Conservation (phyloP, 495 filamentous ascomycete genomes). For the Cairneyella variabilis region DNA sequence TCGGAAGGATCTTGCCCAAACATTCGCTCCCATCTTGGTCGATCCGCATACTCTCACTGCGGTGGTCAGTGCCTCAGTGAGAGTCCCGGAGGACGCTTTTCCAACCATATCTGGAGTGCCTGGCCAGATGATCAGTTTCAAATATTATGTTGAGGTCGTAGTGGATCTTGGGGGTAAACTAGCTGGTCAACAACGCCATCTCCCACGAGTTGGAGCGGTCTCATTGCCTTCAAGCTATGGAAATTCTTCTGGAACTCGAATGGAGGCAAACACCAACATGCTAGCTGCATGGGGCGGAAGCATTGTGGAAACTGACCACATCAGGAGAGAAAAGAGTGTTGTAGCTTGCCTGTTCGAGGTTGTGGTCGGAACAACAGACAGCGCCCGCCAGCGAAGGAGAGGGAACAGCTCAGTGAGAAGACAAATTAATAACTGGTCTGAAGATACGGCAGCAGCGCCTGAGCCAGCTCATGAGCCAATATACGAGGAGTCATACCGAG, state of each 20-base stretch:
- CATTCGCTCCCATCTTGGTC: conserved; percentile 79
- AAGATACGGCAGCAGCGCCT: conserved; percentile 2
- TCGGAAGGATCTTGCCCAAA: conserved; percentile 88
- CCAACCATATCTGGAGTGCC: conserved; percentile 88
- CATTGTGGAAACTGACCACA: conserved; percentile 84
- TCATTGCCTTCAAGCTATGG: conserved; percentile 43
- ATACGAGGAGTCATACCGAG: conserved; percentile 15
- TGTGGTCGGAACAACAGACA: conserved; percentile 84
- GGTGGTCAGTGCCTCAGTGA: conserved; percentile 72
- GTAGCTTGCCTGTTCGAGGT: conserved; percentile 80
- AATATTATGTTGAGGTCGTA: conserved; percentile 88
- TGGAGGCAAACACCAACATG: conserved; percentile 32
- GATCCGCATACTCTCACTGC: conserved; percentile 75
- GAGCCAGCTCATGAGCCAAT: conserved; percentile 7
- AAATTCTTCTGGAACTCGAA: conserved; percentile 27
- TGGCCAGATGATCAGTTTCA: conserved; percentile 88
- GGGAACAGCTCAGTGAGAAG: conserved; percentile 3
- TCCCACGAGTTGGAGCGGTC: conserved; percentile 54
- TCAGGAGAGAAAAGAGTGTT: conserved; percentile 83
- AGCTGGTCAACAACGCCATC: conserved; percentile 59
- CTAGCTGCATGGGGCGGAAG: conserved; percentile 61
- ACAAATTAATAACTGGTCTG: conserved; percentile 9
- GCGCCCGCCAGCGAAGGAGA: conserved; percentile 52
- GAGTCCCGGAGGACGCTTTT: conserved; percentile 86
- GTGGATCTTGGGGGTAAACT: conserved; percentile 88